Conservation (phyloP, 2,329 filamentous ascomycete species). For the Aurifilum marmelostoma region DNA sequence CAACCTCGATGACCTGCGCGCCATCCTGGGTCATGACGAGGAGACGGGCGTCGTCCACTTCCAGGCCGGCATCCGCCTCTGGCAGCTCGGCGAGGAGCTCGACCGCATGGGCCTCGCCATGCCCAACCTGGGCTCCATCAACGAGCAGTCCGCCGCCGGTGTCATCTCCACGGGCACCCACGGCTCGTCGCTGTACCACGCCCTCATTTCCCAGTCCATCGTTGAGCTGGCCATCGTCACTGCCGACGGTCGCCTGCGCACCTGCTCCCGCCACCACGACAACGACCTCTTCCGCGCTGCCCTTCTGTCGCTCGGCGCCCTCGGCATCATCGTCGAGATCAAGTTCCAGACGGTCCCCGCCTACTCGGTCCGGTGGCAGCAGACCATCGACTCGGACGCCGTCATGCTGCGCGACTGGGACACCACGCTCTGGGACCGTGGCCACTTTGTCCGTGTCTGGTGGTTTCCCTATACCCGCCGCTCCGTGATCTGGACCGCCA, state of each 20-base stretch:
- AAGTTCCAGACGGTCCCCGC: constrained; percentile 79
- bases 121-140: constrained; percentile 92
- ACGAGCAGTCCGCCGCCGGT: constrained; percentile 89
- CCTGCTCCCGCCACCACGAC: constrained; percentile 70
- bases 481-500: constrained; percentile 88
- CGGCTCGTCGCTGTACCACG: constrained; percentile 82
- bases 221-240: constrained; percentile 77
- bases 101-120: constrained; percentile 79
- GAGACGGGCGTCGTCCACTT: constrained; percentile 71
- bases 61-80: constrained; percentile 86
- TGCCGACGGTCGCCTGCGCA: constrained; percentile 73
- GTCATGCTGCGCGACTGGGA: constrained; percentile 74
- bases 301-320: constrained; percentile 81
- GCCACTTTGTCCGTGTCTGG: constrained; percentile 93
- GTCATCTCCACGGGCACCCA: constrained; percentile 94
- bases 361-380: constrained; percentile 85
- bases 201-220: constrained; percentile 80
- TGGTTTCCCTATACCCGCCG: constrained; percentile 94
- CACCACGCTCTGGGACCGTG: constrained; percentile 74
- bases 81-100: constrained; percentile 72
- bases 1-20: constrained; percentile 83
- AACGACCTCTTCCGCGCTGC: constrained; percentile 85
- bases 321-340: constrained; percentile 90
- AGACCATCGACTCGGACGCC: constrained; percentile 73
- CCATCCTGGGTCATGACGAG: constrained; percentile 70